phyloP scores from a whole-genome alignment of 73 alveolate species.

The Paramecium sonneborni region DNA sequence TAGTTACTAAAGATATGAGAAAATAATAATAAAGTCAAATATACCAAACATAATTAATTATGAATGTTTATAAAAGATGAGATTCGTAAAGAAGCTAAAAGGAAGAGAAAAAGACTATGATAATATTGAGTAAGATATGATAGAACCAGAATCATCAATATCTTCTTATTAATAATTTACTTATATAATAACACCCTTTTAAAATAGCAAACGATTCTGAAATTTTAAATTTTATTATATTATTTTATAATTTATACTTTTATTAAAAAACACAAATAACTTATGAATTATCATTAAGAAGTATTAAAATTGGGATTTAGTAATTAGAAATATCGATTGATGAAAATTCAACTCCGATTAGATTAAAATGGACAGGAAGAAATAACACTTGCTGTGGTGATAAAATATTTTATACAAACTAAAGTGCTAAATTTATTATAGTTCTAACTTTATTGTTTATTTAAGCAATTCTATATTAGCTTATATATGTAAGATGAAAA shows the following conservation, averaged over 20 bases:
- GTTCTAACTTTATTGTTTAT: not conserved
- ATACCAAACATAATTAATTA: not conserved
- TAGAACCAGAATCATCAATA: constrained; percentile 30
- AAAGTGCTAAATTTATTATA: not conserved
- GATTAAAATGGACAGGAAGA: constrained; percentile 44
- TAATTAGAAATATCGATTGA: constrained; percentile 8
- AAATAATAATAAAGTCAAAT: not conserved
- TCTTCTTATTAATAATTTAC: constrained; percentile 8
- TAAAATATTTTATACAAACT: not conserved
- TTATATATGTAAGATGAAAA: not conserved
- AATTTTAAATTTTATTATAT: not conserved
- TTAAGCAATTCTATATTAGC: not conserved
- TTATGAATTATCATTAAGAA: constrained; percentile 4
- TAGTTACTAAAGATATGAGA: not conserved
- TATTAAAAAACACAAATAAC: not conserved
- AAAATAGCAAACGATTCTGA: not conserved
- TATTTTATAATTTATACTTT: not conserved
- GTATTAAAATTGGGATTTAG: constrained; percentile 1
- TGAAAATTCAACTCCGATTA: not conserved
- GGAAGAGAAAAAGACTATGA: not conserved
- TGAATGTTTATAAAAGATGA: not conserved
- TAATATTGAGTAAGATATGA: constrained; percentile 17
- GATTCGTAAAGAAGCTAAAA: not conserved
- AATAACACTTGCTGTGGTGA: not conserved
- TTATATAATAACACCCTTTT: not conserved